These are phyloP conservation scores for Aspergillus sergii DNA, from an alignment of 2,329 filamentous ascomycete genomes.

Conservation along the genomic window DNA sequence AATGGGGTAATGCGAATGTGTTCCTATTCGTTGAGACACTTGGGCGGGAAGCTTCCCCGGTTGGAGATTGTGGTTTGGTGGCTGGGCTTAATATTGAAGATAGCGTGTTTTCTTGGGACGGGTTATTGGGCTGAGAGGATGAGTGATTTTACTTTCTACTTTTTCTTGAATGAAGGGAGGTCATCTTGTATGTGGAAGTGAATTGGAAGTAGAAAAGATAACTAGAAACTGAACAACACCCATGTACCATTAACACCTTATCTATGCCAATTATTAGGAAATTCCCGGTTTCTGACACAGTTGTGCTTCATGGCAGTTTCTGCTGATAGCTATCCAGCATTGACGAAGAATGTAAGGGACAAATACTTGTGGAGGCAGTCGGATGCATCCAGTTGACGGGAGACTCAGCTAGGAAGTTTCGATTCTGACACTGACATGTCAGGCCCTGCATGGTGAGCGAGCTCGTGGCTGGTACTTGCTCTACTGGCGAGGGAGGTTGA, in stretches of 20 bases:
- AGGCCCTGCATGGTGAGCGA: background rate
- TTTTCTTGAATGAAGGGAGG: background rate
- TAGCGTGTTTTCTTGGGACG: background rate
- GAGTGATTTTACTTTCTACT: background rate
- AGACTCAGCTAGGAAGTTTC: background rate
- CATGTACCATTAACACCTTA: background rate
- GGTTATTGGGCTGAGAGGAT: too few relatives aligned
- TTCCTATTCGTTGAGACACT: background rate
- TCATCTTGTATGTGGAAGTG: too few relatives aligned
- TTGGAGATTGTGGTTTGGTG: background rate
- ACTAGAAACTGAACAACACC: background rate
- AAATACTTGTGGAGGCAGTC: background rate
- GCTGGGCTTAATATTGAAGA: background rate
- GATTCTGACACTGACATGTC: background rate
- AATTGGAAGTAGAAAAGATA: too few relatives aligned
- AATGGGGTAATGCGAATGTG: background rate
- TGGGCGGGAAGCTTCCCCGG: background rate
- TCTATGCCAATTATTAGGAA: background rate
- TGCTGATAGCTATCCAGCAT: background rate
- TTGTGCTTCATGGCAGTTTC: background rate
- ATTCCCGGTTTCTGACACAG: background rate
- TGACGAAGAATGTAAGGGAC: background rate
- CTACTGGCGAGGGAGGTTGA: background rate
- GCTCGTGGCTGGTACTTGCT: background rate
- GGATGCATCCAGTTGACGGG: background rate